phyloP scores from a whole-genome alignment of 352 stramenopile genomes.

The Sclerospora graminicola region DNA sequence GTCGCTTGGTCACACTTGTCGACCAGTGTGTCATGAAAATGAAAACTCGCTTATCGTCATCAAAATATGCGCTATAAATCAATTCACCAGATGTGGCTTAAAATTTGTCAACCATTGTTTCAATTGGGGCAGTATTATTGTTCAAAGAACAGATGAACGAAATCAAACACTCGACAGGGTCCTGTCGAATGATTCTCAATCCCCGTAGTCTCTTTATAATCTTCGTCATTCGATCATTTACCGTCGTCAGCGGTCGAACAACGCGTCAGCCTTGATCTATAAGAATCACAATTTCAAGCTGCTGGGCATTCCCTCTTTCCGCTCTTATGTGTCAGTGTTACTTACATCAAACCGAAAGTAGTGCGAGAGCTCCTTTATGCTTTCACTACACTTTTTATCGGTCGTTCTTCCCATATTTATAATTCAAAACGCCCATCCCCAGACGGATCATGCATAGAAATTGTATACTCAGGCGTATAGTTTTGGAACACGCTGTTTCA shows the following conservation, averaged over 20 bases:
- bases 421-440: too few species aligned
- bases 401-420: too few species aligned
- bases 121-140: conserved; percentile 96
- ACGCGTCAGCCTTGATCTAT: too few species aligned
- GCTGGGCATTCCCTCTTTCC: neutral
- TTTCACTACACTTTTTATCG: too few species aligned
- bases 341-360: conserved; percentile 88
- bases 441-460: too few species aligned
- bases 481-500: too few species aligned
- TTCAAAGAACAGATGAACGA: conserved; percentile 98
- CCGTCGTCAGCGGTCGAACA: conserved; percentile 78
- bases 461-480: too few species aligned
- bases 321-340: neutral
- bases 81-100: conserved; percentile 77
- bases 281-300: too few species aligned
- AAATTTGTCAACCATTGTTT: too few species aligned
- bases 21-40: conserved; percentile 84
- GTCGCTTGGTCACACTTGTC: too few species aligned
- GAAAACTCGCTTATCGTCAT: conserved; percentile 27
- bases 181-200: conserved; percentile 88
- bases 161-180: too few species aligned
- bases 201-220: conserved; percentile 78
- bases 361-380: conserved; percentile 37
- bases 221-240: conserved; percentile 43
- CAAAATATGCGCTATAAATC: conserved; percentile 18